Percentiles rank a stretch among this genome's conserved stretches.
These are phyloP conservation scores for Penicillium simplicissimum DNA, from an alignment of 495 filamentous ascomycete genomes.

Conservation along the genomic window DNA sequence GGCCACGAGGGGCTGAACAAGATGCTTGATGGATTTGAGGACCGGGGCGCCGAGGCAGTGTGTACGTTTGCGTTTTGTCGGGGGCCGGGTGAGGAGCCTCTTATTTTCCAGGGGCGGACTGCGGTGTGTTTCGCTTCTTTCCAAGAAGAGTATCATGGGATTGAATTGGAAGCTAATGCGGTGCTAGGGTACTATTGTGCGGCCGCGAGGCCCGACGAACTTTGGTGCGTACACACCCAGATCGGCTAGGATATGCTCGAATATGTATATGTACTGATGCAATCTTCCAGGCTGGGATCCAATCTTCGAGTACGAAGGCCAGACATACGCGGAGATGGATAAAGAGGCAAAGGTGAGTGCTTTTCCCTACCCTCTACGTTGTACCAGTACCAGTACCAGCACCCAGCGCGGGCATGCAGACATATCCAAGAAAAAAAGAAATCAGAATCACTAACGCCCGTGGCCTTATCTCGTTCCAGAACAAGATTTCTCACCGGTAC, in stretches of 20 bases:
- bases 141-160: no score
- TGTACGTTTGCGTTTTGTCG: conserved; percentile 93
- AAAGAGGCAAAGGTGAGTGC: conserved; percentile 67
- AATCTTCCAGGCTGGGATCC: conserved; percentile 79
- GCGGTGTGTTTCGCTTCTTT: conserved; percentile 29
- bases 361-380: not conserved
- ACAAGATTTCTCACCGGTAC: conserved; percentile 85
- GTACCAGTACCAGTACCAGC: not conserved
- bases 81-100: conserved; percentile 78
- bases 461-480: conserved; percentile 45
- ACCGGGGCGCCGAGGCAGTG: conserved; percentile 88
- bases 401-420: not conserved
- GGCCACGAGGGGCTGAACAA: conserved; percentile 87
- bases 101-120: conserved; percentile 91
- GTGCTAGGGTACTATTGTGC: conserved; percentile 47
- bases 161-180: conserved; percentile 6
- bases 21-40: conserved; percentile 82
- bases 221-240: conserved; percentile 66
- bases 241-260: not conserved
- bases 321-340: conserved; percentile 98
- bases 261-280: not conserved
- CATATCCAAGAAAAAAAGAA: not conserved
- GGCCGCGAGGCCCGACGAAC: conserved; percentile 61
- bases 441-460: not conserved
- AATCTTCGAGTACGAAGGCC: conserved; percentile 90